These are phyloP conservation scores for Euphrasia confusa DNA, from an alignment of 257 asterid species.

Conservation along the genomic window DNA sequence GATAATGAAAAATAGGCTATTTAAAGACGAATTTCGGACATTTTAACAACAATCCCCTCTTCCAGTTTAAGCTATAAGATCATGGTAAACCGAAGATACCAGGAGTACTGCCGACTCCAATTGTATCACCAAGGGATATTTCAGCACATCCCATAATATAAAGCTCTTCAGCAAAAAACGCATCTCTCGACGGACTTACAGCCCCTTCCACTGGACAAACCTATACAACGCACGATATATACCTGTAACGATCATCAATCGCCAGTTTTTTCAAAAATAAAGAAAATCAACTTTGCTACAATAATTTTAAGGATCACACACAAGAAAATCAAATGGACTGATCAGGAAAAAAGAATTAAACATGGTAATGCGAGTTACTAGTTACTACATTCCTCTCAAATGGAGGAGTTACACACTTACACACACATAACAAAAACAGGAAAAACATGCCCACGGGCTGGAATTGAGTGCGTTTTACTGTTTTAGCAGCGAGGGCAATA, in stretches of 20 bases:
- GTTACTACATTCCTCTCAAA: background rate
- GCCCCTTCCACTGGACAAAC: slow-evolving; percentile 98
- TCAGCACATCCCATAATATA: slow-evolving; percentile 81
- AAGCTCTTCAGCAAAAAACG: slow-evolving; percentile 80
- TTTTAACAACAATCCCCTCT: too few relatives aligned
- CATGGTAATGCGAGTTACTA: too few relatives aligned
- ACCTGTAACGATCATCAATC: slow-evolving; percentile 45
- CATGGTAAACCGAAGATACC: slow-evolving; percentile 41
- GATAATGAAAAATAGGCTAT: too few relatives aligned
- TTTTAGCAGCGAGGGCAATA: slow-evolving; percentile 71
- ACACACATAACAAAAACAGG: background rate
- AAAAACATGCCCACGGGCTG: slow-evolving; percentile 73
- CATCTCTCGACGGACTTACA: slow-evolving; percentile 75
- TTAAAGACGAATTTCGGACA: too few relatives aligned
- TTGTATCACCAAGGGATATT: slow-evolving; percentile 93
- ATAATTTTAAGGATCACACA: slow-evolving; percentile 8
- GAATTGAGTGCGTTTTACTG: slow-evolving; percentile 60
- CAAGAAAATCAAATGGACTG: background rate
- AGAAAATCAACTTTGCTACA: slow-evolving; percentile 13
- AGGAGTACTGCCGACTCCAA: slow-evolving; percentile 87
- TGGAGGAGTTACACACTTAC: too few relatives aligned
- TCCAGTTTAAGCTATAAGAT: background rate
- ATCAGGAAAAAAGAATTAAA: background rate
- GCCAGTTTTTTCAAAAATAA: slow-evolving; percentile 18
- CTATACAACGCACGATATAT: slow-evolving; percentile 74